Evolutionary conservation across 441 rosid genomes (phyloP), one percentile per base, ranked within the genome.

Genomic region (Codiaeum variegatum): DNA sequence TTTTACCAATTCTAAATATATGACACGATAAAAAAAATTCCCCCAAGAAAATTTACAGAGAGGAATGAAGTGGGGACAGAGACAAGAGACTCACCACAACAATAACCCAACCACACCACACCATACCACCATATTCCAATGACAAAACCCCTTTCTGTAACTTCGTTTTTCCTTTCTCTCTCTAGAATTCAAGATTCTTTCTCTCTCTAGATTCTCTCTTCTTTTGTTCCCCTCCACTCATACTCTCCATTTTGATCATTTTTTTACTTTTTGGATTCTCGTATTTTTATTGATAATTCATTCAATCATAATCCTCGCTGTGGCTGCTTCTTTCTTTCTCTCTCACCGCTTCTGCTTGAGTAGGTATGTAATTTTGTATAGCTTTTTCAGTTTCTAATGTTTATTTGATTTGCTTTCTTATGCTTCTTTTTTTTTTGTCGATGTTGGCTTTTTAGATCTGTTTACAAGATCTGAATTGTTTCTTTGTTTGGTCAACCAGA

Each of bases 141-240:
- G 42, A 23, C 32, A 21, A 65, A 21, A 40, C 13, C 54, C 21
- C 23, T 0, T 5, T 29, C 1, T 6, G 5, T 12, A 34, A 28
- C 31, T 29, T 9, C 12, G 3, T 31, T 46, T 9, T 13, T n/a
- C 59, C 18, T 52, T n/a, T 31, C 49, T 68, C 56, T 69, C 61
- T 62, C 23, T 38, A 58, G 71, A 76, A 60, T 60, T 3, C 5
- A 36, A 21, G 2, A 62, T 34, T 34, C 42, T 62, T 26, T 26
- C 59, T 62, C 67, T 56, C 61, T 54, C 24, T 51, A 71, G 72
- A 71, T 71, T 76, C 79, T 40, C 40, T 67, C 26, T 47, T 66
- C 58, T 66, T 66, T 66, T 66, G 12, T 66, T 28, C 36, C 42
- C 31, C 70, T 49, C 60, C 70, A 19, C 44, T 67, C 70, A 2